These are phyloP conservation scores for Bjerkandera adusta DNA, from an alignment of 1,284 basidiomycete genomes.

Conservation along the genomic window DNA sequence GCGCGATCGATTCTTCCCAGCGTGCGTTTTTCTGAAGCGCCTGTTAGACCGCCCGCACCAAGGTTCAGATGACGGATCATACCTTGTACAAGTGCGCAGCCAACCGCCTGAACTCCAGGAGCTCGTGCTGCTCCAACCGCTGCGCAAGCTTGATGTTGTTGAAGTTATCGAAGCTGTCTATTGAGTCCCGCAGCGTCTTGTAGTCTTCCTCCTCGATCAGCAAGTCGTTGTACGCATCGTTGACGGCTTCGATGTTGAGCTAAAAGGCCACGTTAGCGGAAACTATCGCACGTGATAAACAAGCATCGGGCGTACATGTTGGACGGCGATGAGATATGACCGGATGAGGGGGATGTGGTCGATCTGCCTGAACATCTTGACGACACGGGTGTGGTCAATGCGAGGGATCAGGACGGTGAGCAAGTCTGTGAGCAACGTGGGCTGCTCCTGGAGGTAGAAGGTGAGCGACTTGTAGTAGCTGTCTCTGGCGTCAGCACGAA, in stretches of 20 bases:
- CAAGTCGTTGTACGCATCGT: conserved; percentile 95
- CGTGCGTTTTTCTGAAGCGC: conserved; percentile 78
- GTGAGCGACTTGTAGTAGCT: conserved; percentile 88
- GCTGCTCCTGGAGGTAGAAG: conserved; percentile 93
- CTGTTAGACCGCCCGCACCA: neutral
- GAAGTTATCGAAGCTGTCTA: conserved; percentile 98
- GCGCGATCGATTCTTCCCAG: conserved; percentile 93
- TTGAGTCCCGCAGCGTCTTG: conserved; percentile 93
- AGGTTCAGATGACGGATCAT: conserved; percentile 15
- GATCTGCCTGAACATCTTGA: conserved; percentile 93
- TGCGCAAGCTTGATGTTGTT: conserved; percentile 88
- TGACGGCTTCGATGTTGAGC: conserved; percentile 96
- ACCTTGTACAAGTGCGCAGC: conserved; percentile 97
- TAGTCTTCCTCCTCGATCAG: conserved; percentile 99
- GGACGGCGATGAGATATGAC: conserved; percentile 95
- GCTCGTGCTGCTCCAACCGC: conserved; percentile 86
- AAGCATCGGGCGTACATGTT: conserved; percentile 62
- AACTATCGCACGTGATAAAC: neutral
- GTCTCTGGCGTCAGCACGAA: conserved; percentile 10
- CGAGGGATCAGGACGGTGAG: conserved; percentile 90
- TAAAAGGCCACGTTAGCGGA: conserved; percentile 29
- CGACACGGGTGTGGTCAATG: conserved; percentile 93
- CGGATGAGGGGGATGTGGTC: conserved; percentile 96
- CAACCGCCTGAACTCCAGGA: conserved; percentile 93
- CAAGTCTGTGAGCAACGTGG: conserved; percentile 90